Base-by-base conservation (phyloP, 257 asterid genomes). In the Forsythia suspensa region DNA sequence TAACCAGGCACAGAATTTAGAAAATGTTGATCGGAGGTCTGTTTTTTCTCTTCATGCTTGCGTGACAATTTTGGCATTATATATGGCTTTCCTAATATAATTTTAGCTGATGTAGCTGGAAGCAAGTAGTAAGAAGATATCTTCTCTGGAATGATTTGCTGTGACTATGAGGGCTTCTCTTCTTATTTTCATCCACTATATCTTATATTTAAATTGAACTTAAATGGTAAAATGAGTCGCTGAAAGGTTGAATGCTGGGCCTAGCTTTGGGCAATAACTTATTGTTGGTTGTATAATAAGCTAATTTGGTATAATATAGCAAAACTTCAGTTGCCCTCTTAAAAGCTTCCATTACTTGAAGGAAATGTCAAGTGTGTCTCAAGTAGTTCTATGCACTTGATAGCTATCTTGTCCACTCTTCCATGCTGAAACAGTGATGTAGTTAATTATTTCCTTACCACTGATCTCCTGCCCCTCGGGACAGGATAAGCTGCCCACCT, bases 21-120 rank as follows among this genome's bases (percentile, higher is more conserved):
- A 90, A 83, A 79, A 71, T 74, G 84, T 81, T 76, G 95, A 90
- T 74, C 87, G 88, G 93, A 89, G 95, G 95, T 90, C 39, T 73
- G 87, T 11, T 70, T 68, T 59, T 77, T 71, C 69, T 79, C 79
- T 76, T 57, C 21, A 72, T 40, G 71, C 68, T 71, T 71, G 46
- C 72, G 71, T 46, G 13, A 71, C 65, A 61, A 46, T 21, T n/a
- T 48, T 44, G 37, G 18, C 73, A 74, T 52, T 69, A 9, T 24
- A 18, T 80, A 43, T 61, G 10, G 7, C 8, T 44, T 36, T 59
- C 70, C 37, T 36, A 5, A 21, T 74, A 5, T 20, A 13, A 48
- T 48, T 48, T 48, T 48, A 29, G 37, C 41, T 61, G 78, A 76
- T 59, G 24, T 76, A 29, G 40, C 42, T 37, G 79, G 18, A 40